Base-by-base conservation (phyloP, 2,329 filamentous ascomycete genomes). In the Cercospora zeae-maydis region DNA sequence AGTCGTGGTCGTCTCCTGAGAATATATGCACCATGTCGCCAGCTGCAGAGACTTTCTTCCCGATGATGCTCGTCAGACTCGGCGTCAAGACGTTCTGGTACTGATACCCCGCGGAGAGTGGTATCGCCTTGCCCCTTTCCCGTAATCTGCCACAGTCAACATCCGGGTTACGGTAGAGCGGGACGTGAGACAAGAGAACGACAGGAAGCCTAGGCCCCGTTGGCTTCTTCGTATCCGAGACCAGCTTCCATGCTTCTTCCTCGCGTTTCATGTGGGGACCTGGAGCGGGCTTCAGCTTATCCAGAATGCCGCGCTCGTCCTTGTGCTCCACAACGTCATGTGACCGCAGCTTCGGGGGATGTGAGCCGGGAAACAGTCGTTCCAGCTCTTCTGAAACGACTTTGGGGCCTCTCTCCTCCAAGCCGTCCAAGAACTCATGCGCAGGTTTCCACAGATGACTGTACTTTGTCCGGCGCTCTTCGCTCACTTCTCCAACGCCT, bases 1-100 rank as follows among this genome's bases (percentile, higher is more conserved):
- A 97, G 78, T 99, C 95, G 78, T 99, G 95, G 73, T 99, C 95
- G 71, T 99, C 95, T 10, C 95, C 95, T 0, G 92, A 96, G 74
- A 98, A 99, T 47, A 93, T 89, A 67, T 95, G 89, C 2, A 86
- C 83, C 11, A 98, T 86, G 65, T 95, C 91, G 34, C 92, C 92
- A 9, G 69, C 68, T 6, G 62, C 62, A 9, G 70, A 70, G 34
- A 96, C 82, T 66, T 88, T 90, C 63, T 88, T 83, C 45, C 96
- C 80, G 37, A 99, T 80, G 57, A 88, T 86, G 51, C 86, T 82
- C 0, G 93, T 95, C 68, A 97, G 86, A 1, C 85, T 82, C 55
- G 88, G 86, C 56, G 84, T 89, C 27, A 99, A 84, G 2, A 97
- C 93, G 71, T 97, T 99, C 75, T 98, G 93, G 73, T 99, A 99